These are phyloP conservation scores for Podaxis sp. DNA, from an alignment of 768 basidiomycete genomes.

Conservation along the genomic window DNA sequence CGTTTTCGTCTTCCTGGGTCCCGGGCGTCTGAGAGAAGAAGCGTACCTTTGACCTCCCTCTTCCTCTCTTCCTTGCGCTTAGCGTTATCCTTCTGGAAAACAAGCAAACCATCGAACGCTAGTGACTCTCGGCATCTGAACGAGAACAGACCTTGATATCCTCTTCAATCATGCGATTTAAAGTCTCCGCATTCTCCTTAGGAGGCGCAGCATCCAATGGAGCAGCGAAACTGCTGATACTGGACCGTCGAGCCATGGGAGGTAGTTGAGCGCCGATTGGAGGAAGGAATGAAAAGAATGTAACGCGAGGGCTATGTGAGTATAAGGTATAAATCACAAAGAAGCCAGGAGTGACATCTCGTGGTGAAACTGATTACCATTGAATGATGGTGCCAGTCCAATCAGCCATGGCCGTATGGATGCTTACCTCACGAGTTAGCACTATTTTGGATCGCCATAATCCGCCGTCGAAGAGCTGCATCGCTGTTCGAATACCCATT, in stretches of 20 bases:
- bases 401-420: background rate
- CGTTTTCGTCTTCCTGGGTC: background rate
- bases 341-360: conserved; percentile 2
- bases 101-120: background rate
- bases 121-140: background rate
- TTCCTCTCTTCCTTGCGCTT: conserved; percentile 27
- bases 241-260: conserved; percentile 4
- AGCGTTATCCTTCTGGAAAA: conserved; percentile 17
- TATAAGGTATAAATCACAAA: conserved; percentile 5
- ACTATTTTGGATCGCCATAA: background rate
- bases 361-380: conserved; percentile 2
- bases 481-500: too few relatives aligned
- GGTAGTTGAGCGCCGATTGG: background rate
- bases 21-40: background rate
- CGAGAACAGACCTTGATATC: conserved; percentile 16
- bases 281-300: background rate
- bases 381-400: conserved; percentile 1
- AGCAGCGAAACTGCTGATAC: conserved; percentile 9
- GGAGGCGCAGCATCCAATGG: conserved; percentile 10
- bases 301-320: background rate
- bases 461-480: too few relatives aligned
- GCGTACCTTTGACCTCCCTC: conserved; percentile 51
- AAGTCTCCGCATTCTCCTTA: conserved; percentile 7
- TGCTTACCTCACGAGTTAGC: background rate
- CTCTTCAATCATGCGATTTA: conserved; percentile 18